These are phyloP conservation scores for Alternaria sp. DNA, from an alignment of 2,329 filamentous ascomycete genomes.

Conservation along the genomic window DNA sequence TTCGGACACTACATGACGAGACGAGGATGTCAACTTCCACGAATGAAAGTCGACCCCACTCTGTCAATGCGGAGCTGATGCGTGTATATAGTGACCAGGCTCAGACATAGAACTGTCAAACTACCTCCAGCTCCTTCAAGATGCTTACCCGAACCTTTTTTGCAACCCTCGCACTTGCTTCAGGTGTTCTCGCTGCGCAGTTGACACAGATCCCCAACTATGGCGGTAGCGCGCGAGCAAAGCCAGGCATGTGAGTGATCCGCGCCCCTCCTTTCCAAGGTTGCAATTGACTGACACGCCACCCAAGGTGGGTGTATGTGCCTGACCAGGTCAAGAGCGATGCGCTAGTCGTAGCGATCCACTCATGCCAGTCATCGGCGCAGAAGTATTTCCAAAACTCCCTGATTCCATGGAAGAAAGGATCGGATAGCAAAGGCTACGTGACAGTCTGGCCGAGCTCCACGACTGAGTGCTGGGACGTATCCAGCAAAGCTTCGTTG, in stretches of 20 bases:
- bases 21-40: neutral
- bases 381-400: conserved; percentile 39
- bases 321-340: conserved; percentile 35
- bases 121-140: conserved; percentile 2
- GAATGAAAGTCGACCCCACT: neutral
- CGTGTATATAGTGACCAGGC: neutral
- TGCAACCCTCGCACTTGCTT: conserved; percentile 16
- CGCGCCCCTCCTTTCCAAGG: neutral
- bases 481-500: conserved; percentile 61
- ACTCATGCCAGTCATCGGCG: conserved; percentile 40
- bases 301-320: conserved; percentile 37
- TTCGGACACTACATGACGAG: neutral
- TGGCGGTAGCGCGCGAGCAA: conserved; percentile 31
- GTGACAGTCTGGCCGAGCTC: conserved; percentile 40
- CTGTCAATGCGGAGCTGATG: neutral
- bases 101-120: too few species aligned
- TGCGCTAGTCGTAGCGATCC: conserved; percentile 39
- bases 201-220: conserved; percentile 38
- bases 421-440: conserved; percentile 39
- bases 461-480: conserved; percentile 62
- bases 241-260: conserved; percentile 33
- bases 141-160: conserved; percentile 23
- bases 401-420: conserved; percentile 41
- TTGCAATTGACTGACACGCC: neutral
- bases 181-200: conserved; percentile 27